Base-by-base conservation (phyloP, 345 rosid genomes). In the Syzygium jambos region DNA sequence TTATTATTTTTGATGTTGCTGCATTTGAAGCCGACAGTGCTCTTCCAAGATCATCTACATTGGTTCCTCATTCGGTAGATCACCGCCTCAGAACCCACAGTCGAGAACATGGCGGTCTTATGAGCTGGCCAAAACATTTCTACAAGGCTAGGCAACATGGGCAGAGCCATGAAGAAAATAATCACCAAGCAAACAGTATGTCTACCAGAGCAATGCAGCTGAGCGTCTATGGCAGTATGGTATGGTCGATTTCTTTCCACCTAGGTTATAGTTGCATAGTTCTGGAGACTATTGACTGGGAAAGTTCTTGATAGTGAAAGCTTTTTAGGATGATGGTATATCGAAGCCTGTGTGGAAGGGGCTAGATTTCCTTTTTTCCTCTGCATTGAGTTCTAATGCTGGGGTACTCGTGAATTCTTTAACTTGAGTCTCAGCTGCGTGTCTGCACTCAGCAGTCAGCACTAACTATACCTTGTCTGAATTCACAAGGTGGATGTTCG, bases 171-270 rank as follows among this genome's bases (percentile, higher is more conserved):
- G 87, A 53, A 85, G 93, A 61, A 86, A 59, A 49, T 38, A 85
- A 38, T 88, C 90, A 11, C 77, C 89, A 88, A n/a, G 23, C 89
- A 29, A 90, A 90, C 84, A 96, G 90, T 90, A 93, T 98, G 85
- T 93, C 99, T 55, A 93, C 93, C 61, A 92, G 92, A 93, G 99
- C 99, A 51, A 95, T 93, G 96, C 95, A 95, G 55, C 90, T 95
- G 84, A 90, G 96, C 93, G 92, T 93, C 85, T 96, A 90, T 84
- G 99, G 99, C 87, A 94, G 96, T 93, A 94, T 78, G 99, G 98
- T 98, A 93, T 49, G 92, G 30, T 86, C 59, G 41, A 85, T 38
- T 63, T 51, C 84, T 53, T 65, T 73, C 14, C 57, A 25, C 65
- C 52, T 8, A 3, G 49, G 38, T 54, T 51, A 30, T 85, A 10